Evolutionary conservation across 2,329 filamentous ascomycete species (phyloP), one percentile per base, ranked within the genome.

Genomic region (Calonectria crousiana): DNA sequence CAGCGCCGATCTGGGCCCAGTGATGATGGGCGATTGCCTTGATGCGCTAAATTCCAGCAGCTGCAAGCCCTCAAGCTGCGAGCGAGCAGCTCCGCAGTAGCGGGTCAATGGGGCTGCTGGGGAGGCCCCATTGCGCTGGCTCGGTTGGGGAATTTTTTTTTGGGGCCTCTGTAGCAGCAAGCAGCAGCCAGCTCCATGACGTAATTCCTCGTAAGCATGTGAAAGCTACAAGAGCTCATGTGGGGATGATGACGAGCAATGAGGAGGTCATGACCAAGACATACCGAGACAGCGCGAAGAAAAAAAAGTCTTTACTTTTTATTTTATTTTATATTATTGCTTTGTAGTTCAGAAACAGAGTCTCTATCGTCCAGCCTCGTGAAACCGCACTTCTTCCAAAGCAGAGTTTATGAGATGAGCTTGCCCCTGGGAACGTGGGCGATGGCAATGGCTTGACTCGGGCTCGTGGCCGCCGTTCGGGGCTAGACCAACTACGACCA

Each of bases 201-300:
- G 71, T 73, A 73, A 73, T 69, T 60, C 30, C 64, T 62, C 65
- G 71, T 69, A 69, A 72, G 71, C 71, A 73, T 73, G 71, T 73
- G 71, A 73, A 73, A 66, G 58, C 47, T 49, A 16, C 10, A n/a
- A 38, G 34, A 69, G 71, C 65, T 69, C 41, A 52, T 69, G 71
- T 69, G 65, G 71, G 56, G 66, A 49, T 52, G 49, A 58, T 69
- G 28, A 69, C 44, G 23, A 56, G 65, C 65, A 67, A 72, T 64
- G 66, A 51, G 58, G 44, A 51, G 58, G 64, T 26, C 34, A 64
- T 68, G 65, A 68, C 53, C 56, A 49, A 72, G 65, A 72, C 44
- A 30, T 28, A 64, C 14, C n/a, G 20, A 52, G 23, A 58, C 36
- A 1, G 30, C 49, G 26, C 36, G 47, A 30, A 52, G n/a, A 47